These are phyloP conservation scores for Smittium mucronatum DNA, from an alignment of 371 early-diverging fungal species.

Conservation along the genomic window DNA sequence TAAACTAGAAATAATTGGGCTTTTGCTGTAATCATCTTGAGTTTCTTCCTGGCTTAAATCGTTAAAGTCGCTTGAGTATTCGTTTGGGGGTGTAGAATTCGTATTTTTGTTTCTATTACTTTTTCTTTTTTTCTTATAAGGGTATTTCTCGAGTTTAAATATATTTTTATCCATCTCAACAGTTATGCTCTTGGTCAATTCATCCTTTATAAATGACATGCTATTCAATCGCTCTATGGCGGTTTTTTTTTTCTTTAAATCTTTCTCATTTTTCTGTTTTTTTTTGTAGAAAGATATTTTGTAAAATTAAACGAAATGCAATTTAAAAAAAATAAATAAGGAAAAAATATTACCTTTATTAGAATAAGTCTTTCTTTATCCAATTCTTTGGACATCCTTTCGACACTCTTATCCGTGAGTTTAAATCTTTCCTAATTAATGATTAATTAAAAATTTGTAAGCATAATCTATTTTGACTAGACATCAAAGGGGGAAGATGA, in stretches of 20 bases:
- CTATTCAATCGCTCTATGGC: background rate
- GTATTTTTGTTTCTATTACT: background rate
- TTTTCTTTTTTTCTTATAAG: background rate
- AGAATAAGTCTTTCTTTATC: background rate
- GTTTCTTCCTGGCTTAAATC: background rate
- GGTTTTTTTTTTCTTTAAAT: background rate
- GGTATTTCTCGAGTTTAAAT: background rate
- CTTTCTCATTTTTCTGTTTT: background rate
- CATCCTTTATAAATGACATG: background rate
- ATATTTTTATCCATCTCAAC: background rate
- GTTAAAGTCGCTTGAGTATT: background rate
- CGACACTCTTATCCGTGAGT: no score
- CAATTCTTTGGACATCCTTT: no score
- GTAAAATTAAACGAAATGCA: background rate
- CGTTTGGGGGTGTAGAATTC: background rate
- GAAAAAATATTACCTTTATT: background rate
- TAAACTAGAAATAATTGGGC: background rate
- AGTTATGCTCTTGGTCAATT: background rate
- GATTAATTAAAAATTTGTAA: background rate
- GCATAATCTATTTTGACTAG: background rate
- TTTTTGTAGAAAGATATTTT: background rate
- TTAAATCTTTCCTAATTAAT: background rate
- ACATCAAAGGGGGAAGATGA: background rate
- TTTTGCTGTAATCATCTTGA: background rate
- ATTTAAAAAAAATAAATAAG: background rate